These are phyloP conservation scores for Ceratobasidium sp. DNA, from an alignment of 1,284 basidiomycete genomes.

Conservation along the genomic window DNA sequence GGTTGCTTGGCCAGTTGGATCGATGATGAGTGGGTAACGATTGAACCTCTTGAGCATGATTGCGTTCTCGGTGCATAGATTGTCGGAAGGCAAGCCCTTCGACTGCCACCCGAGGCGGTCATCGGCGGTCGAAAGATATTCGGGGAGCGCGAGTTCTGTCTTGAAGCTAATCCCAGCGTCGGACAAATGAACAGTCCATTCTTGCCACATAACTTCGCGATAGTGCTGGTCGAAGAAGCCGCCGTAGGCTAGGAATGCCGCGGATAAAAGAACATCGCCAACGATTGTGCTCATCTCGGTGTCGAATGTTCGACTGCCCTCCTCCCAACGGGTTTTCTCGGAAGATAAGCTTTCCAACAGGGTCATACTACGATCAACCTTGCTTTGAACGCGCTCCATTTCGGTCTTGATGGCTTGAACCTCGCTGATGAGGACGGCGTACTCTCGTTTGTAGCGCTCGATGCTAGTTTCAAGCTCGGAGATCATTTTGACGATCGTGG, in stretches of 20 bases:
- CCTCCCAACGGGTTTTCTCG: constrained; percentile 94
- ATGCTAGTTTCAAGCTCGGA: constrained; percentile 93
- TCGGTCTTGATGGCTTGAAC: constrained; percentile 97
- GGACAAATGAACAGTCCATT: constrained; percentile 88
- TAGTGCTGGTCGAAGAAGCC: constrained; percentile 99
- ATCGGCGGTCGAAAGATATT: constrained; percentile 97
- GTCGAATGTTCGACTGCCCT: constrained; percentile 94
- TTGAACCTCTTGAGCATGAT: constrained; percentile 99
- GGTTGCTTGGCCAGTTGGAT: constrained; percentile 98
- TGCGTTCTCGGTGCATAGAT: constrained; percentile 96
- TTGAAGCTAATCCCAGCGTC: constrained; percentile 96
- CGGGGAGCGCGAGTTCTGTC: constrained; percentile 87
- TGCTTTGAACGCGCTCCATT: constrained; percentile 97
- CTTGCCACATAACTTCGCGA: constrained; percentile 96
- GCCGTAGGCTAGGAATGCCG: constrained; percentile 95
- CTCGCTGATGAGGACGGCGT: constrained; percentile 95
- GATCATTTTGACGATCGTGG: constrained; percentile 90
- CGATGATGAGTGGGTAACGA: constrained; percentile 97
- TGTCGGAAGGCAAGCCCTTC: constrained; percentile 92
- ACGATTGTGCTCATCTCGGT: constrained; percentile 99
- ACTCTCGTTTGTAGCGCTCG: constrained; percentile 94
- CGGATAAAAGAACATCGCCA: constrained; percentile 94
- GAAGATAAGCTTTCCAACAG: constrained; percentile 94
- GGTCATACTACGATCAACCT: constrained; percentile 97
- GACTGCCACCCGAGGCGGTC: constrained; percentile 96